Base-by-base conservation (phyloP, 192 early-diverging fungal genomes). In the Backusella liffmaniae region DNA sequence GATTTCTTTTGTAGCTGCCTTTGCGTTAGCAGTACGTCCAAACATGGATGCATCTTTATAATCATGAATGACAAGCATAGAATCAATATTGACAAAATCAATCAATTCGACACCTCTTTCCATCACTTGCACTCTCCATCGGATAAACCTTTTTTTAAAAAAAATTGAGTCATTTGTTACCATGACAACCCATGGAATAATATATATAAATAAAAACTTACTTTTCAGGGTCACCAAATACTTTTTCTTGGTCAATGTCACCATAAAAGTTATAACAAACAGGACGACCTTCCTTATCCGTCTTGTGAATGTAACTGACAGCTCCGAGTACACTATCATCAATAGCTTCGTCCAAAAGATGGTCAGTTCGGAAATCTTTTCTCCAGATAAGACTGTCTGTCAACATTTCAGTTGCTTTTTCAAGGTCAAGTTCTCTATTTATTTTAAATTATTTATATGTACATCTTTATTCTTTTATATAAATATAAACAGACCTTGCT, bases 61-160 rank as follows among this genome's bases (percentile, higher is more conserved):
- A 77, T 91, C 90, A 66, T 91, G 90, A 53, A 91, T 86, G 74
- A 88, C 87, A 51, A 91, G 74, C 84, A 88, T 88, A 34, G 86
- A 80, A 23, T 88, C 86, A 5, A 86, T 75, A 65, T 88, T 82
- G 4, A 86, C 82, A 76, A 91, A 88, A 76, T 91, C 90, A 59
- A 91, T 74, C 75, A 73, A 44, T 18, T 78, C 75, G 66, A 91
- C 80, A 9, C 87, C 86, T 37, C 85, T 84, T 79, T 91, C 89
- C 73, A 88, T 86, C 66, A 91, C 78, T 81, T 91, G 88, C 42
- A 91, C 76, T 34, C 89, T 84, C 89, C 89, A 91, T 42, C 88
- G 84, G 36, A 91, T 70, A 80, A 91, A 91, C 69, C 85, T 79
- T 67, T 84, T 32, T 32, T 32, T 32, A 3, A 30, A 30, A 30